These are phyloP conservation scores for Russula dissimulans DNA, from an alignment of 768 basidiomycete species.

Conservation along the genomic window DNA sequence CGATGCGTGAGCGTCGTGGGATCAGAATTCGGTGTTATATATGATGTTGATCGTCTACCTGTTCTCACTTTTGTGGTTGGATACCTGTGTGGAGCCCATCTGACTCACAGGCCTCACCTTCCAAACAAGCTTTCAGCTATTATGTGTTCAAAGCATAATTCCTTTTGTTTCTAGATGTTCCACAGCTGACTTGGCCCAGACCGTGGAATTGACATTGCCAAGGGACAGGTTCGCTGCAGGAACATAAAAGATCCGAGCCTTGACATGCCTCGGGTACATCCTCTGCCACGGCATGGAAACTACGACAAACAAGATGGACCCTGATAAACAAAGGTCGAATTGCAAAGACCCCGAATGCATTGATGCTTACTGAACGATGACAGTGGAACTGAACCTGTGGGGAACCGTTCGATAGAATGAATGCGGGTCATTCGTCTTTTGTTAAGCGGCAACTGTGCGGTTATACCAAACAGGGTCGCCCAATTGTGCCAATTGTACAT, in stretches of 20 bases:
- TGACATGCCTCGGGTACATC: neutral
- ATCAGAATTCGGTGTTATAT: neutral
- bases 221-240: neutral
- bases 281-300: neutral
- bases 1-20: neutral
- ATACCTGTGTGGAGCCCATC: neutral
- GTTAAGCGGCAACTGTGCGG: slow-evolving; percentile 12
- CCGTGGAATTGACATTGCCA: slow-evolving; percentile 19
- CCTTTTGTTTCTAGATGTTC: neutral
- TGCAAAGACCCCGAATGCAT: neutral
- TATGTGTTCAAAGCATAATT: neutral
- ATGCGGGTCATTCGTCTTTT: neutral
- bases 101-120: neutral
- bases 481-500: neutral
- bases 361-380: neutral
- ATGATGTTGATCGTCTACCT: neutral
- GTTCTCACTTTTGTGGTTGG: neutral
- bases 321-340: neutral
- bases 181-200: neutral
- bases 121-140: neutral
- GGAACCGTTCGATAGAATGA: neutral
- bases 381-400: neutral
- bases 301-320: neutral
- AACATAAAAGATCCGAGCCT: neutral
- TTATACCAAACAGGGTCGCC: neutral